A percentile compares a stretch with the other conserved stretches of the same genome.
Conservation (phyloP, 2,329 filamentous ascomycete species). For the Stagonosporopsis tanaceti region DNA sequence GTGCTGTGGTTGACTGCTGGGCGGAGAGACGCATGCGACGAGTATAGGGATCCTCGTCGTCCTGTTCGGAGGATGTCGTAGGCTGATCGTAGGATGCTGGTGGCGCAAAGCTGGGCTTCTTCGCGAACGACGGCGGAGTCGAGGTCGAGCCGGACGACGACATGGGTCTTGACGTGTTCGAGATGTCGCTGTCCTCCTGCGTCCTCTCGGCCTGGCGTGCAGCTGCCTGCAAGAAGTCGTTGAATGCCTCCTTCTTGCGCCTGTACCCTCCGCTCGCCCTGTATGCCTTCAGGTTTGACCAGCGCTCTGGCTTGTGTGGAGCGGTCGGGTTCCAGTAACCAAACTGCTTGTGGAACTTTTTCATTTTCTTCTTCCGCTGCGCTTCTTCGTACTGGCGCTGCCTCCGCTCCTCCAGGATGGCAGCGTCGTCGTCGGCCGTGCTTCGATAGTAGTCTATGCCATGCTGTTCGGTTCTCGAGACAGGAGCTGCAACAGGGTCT, state of each 20-base stretch:
- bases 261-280: constrained; percentile 35
- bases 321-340: constrained; percentile 59
- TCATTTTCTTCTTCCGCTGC: constrained; percentile 65
- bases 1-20: constrained; percentile 17
- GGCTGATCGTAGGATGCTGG: constrained; percentile 46
- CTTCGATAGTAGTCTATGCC: constrained; percentile 68
- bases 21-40: constrained; percentile 32
- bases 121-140: constrained; percentile 7
- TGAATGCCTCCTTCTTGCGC: constrained; percentile 36
- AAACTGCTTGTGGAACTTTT: constrained; percentile 78
- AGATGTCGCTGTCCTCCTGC: constrained; percentile 24
- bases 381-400: constrained; percentile 76
- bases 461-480: constrained; percentile 28
- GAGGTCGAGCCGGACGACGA: constrained; percentile 27
- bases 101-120: constrained; percentile 57
- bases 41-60: constrained; percentile 31
- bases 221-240: constrained; percentile 31
- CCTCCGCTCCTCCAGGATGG: constrained; percentile 69
- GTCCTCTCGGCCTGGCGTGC: constrained; percentile 21
- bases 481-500: constrained; percentile 22
- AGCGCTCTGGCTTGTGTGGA: constrained; percentile 34
- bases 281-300: constrained; percentile 40
- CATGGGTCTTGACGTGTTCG: constrained; percentile 18
- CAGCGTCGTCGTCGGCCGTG: constrained; percentile 80
- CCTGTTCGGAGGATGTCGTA: constrained; percentile 31